These are phyloP conservation scores for Lipomyces chichibuensis DNA, from an alignment of 805 yeast genomes.

Conservation along the genomic window DNA sequence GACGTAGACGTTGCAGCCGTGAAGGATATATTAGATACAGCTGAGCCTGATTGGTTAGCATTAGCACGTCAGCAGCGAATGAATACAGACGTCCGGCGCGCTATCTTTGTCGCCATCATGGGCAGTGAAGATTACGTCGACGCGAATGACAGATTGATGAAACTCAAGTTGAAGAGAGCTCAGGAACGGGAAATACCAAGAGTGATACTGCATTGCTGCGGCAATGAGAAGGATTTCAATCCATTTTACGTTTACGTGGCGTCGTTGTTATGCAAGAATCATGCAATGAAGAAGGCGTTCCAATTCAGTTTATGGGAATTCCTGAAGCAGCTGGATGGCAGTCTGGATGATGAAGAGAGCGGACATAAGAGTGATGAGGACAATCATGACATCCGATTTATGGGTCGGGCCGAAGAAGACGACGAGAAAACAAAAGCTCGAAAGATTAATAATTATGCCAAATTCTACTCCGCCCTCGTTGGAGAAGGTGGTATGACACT, in stretches of 20 bases:
- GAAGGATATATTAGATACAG: slow-evolving; percentile 64
- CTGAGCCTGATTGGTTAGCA: slow-evolving; percentile 86
- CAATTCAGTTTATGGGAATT: slow-evolving; percentile 91
- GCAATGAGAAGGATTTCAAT: slow-evolving; percentile 79
- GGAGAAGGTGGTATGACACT: slow-evolving; percentile 74
- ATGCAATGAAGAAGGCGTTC: slow-evolving; percentile 71
- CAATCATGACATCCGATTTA: slow-evolving; percentile 37
- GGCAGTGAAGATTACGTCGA: slow-evolving; percentile 91
- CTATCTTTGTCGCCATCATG: slow-evolving; percentile 92
- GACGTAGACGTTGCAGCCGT: slow-evolving; percentile 52
- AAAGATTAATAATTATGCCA: slow-evolving; percentile 70
- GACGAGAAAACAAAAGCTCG: slow-evolving; percentile 60
- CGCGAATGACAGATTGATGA: slow-evolving; percentile 80
- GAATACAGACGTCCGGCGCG: slow-evolving; percentile 94
- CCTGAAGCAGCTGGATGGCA: slow-evolving; percentile 67
- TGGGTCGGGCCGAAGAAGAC: slow-evolving; percentile 37
- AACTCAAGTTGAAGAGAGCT: slow-evolving; percentile 70
- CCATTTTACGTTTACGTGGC: slow-evolving; percentile 89
- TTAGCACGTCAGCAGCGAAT: slow-evolving; percentile 84
- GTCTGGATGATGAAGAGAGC: slow-evolving; percentile 48
- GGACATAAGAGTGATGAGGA: slow-evolving; percentile 43
- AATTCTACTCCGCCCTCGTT: slow-evolving; percentile 75
- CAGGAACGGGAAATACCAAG: slow-evolving; percentile 88
- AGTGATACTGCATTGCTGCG: slow-evolving; percentile 82
- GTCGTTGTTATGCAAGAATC: slow-evolving; percentile 67